Conservation (phyloP, 148 eudicot species). For the Beta vulgaris region DNA sequence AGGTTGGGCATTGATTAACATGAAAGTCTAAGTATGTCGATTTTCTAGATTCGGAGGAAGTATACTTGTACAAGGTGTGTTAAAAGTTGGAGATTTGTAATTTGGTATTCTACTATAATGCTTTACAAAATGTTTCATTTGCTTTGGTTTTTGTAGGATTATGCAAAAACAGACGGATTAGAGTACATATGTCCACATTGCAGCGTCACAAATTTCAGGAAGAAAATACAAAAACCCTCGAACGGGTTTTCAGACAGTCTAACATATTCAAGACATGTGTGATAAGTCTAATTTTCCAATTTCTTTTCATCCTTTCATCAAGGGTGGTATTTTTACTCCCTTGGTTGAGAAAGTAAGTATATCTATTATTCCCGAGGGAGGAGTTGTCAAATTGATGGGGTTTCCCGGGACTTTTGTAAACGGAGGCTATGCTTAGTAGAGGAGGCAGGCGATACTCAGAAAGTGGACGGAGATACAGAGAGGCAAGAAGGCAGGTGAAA, state of each 20-base stretch:
- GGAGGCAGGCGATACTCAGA: conserved; percentile 12
- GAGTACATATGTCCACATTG: conserved; percentile 98
- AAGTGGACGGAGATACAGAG: background rate
- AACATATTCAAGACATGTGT: conserved; percentile 36
- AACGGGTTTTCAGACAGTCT: conserved; percentile 64
- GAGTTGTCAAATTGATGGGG: conserved; percentile 8
- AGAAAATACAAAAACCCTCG: conserved; percentile 66
- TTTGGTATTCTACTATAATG: background rate
- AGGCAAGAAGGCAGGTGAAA: background rate
- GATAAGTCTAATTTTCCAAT: conserved; percentile 14
- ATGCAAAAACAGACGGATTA: conserved; percentile 95
- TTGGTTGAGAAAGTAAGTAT: conserved; percentile 20
- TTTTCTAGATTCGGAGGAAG: no score
- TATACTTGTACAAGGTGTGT: background rate
- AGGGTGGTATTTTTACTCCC: conserved; percentile 26
- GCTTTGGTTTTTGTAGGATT: conserved; percentile 56
- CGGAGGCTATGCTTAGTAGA: conserved; percentile 4
- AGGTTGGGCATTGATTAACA: no score
- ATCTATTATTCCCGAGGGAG: background rate
- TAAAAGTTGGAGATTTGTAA: background rate
- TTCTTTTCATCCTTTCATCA: conserved; percentile 17
- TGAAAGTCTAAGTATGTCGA: no score
- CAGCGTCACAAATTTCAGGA: conserved; percentile 81
- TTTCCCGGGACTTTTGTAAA: conserved; percentile 16
- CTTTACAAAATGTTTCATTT: background rate